Evolutionary conservation across 2,329 filamentous ascomycete genomes (phyloP).

Genomic region (Pseudofabraea citricarpa): DNA sequence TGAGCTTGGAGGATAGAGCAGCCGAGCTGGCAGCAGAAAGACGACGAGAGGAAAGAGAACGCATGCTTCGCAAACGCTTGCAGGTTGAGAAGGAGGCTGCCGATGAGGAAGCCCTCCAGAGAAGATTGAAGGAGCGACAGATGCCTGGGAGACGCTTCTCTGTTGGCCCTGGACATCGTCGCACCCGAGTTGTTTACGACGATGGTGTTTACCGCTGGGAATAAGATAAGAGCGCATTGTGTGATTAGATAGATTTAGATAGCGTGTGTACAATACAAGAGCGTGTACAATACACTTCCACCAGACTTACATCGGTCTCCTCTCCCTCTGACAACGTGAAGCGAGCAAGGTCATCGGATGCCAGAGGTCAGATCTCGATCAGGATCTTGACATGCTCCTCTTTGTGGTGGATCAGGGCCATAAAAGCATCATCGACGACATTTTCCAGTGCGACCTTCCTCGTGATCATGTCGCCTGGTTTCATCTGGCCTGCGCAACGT

Average conservation of each 20-base stretch:
- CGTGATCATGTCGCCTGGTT: constrained; percentile 56
- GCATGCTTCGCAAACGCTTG: constrained; percentile 4
- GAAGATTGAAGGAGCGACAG: constrained; percentile 19
- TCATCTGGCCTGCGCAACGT: constrained; percentile 46
- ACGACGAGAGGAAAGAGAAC: constrained; percentile 11
- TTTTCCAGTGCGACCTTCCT: constrained; percentile 49
- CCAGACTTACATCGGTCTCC: too few relatives aligned
- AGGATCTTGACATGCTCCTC: constrained; percentile 60
- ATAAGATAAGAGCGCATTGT: too few relatives aligned
- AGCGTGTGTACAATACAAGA: too few relatives aligned
- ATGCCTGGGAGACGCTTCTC: constrained; percentile 16
- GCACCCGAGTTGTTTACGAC: constrained; percentile 23
- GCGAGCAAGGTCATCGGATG: too few relatives aligned
- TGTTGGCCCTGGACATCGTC: constrained; percentile 18
- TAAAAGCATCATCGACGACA: constrained; percentile 52
- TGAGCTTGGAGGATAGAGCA: constrained; percentile 10
- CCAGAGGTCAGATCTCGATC: constrained; percentile 41
- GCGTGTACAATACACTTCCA: too few relatives aligned
- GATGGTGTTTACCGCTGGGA: constrained; percentile 26
- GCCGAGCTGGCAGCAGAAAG: constrained; percentile 10
- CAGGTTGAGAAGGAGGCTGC: constrained; percentile 6
- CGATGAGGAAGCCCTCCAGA: constrained; percentile 17
- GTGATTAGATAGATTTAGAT: neutral
- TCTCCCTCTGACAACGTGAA: too few relatives aligned
- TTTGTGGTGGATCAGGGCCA: constrained; percentile 52